A percentile compares a stretch with the other conserved stretches of the same genome.
Evolutionary conservation across 2,329 filamentous ascomycete genomes (phyloP).

Genomic region (Pseudopyrenochaeta lycopersici): DNA sequence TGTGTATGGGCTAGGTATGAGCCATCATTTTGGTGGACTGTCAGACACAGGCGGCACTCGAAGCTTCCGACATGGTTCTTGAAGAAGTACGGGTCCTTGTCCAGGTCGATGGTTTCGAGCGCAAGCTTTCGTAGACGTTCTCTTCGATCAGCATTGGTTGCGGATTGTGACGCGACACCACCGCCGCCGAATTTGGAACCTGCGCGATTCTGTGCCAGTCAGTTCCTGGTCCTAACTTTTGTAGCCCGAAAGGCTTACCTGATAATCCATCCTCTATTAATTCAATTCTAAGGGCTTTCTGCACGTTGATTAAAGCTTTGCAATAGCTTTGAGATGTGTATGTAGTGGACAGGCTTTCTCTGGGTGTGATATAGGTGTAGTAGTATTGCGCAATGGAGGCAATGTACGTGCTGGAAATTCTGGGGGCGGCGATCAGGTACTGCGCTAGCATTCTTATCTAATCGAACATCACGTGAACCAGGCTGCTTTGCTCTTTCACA

Average conservation of each 20-base stretch:
- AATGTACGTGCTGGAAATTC: slow-evolving; percentile 27
- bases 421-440: slow-evolving; percentile 24
- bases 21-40: slow-evolving; percentile 98
- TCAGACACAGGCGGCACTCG: slow-evolving; percentile 95
- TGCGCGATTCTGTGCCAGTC: slow-evolving; percentile 75
- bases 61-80: slow-evolving; percentile 99
- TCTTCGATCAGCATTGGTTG: slow-evolving; percentile 95
- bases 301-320: not conserved
- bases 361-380: not conserved
- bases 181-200: slow-evolving; percentile 98
- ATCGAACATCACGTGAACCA: slow-evolving; percentile 14
- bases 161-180: slow-evolving; percentile 91
- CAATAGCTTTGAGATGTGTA: not conserved
- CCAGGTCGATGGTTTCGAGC: slow-evolving; percentile 97
- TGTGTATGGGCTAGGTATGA: slow-evolving; percentile 99
- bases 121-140: slow-evolving; percentile 98
- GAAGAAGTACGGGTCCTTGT: slow-evolving; percentile 99
- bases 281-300: not conserved
- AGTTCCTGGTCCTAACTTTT: slow-evolving; percentile 16
- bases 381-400: slow-evolving; percentile 12
- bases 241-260: slow-evolving; percentile 46
- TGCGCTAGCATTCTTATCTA: slow-evolving; percentile 24
- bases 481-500: slow-evolving; percentile 8
- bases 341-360: not conserved
- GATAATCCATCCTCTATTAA: slow-evolving; percentile 57